Conservation (phyloP, 2,329 filamentous ascomycete genomes). For the Ophiostoma australiae region DNA sequence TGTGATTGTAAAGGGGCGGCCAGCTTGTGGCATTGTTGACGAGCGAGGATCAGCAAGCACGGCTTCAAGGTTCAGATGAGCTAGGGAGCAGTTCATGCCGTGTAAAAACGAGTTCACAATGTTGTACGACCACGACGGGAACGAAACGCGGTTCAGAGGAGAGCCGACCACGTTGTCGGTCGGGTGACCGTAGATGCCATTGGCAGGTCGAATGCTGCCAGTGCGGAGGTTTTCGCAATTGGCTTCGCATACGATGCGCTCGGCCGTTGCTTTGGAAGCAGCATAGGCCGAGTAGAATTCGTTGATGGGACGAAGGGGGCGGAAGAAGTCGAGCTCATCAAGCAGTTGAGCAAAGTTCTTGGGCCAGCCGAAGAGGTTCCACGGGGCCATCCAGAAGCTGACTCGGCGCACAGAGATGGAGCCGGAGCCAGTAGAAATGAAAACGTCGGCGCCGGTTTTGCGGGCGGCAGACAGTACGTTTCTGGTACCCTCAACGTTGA, state of each 20-base stretch:
- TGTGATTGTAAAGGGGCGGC: conserved; percentile 40
- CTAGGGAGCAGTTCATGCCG: conserved; percentile 40
- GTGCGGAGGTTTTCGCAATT: conserved; percentile 41
- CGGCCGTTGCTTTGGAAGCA: conserved; percentile 43
- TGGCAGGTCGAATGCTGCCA: conserved; percentile 48
- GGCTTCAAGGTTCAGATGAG: conserved; percentile 41
- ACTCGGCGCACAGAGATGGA: conserved; percentile 41
- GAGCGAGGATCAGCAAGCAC: conserved; percentile 33
- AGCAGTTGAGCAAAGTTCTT: conserved; percentile 39
- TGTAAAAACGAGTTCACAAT: conserved; percentile 41
- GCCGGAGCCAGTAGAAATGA: conserved; percentile 45
- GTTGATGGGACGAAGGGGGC: conserved; percentile 36
- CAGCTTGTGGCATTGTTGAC: conserved; percentile 33
- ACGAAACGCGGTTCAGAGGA: conserved; percentile 37
- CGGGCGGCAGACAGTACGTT: conserved; percentile 43
- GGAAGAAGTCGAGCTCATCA: conserved; percentile 40
- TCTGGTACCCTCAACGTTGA: conserved; percentile 45
- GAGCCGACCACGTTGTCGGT: conserved; percentile 44
- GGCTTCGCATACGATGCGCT: conserved; percentile 40
- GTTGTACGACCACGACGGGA: conserved; percentile 41
- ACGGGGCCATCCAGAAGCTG: conserved; percentile 38
- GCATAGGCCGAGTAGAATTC: conserved; percentile 45
- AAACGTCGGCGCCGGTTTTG: conserved; percentile 39
- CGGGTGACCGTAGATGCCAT: conserved; percentile 50
- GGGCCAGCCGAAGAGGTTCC: conserved; percentile 38